Conservation (phyloP, 2,329 filamentous ascomycete species). For the Colletotrichum aenigma region DNA sequence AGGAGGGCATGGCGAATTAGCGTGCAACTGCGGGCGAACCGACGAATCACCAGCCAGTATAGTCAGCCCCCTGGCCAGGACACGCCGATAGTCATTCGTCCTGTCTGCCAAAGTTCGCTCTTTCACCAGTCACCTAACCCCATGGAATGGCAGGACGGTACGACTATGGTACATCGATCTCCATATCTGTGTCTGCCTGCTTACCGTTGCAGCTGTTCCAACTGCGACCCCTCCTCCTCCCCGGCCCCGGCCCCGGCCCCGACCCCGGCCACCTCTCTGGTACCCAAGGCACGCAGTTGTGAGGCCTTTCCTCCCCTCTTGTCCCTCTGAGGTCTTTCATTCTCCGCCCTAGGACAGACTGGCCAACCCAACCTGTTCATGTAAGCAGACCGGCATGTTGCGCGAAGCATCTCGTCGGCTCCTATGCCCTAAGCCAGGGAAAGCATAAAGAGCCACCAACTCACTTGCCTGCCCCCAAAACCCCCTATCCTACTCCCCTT, state of each 20-base stretch:
- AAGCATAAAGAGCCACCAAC: conserved; percentile 5
- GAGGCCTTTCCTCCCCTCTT: background rate
- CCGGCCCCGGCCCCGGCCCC: background rate
- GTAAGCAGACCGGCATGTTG: background rate
- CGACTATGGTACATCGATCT: background rate
- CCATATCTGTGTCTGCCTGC: background rate
- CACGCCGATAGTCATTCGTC: background rate
- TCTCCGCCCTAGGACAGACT: background rate
- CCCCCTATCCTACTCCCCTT: background rate
- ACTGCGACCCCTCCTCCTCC: background rate
- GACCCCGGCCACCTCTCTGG: background rate
- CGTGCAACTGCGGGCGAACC: background rate
- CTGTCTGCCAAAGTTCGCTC: background rate
- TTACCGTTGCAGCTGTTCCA: background rate
- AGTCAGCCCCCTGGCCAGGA: background rate
- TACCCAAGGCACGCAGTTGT: background rate
- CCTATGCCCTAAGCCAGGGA: conserved; percentile 4
- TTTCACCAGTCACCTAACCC: background rate
- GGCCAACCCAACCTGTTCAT: background rate
- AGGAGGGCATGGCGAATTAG: background rate
- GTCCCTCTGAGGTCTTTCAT: background rate
- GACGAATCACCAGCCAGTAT: background rate
- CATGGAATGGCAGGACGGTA: background rate
- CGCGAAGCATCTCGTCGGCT: background rate
- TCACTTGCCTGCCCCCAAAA: background rate